These are phyloP conservation scores for Emiliania huxleyi DNA, from an alignment of 78 protist genomes.

Conservation along the genomic window DNA sequence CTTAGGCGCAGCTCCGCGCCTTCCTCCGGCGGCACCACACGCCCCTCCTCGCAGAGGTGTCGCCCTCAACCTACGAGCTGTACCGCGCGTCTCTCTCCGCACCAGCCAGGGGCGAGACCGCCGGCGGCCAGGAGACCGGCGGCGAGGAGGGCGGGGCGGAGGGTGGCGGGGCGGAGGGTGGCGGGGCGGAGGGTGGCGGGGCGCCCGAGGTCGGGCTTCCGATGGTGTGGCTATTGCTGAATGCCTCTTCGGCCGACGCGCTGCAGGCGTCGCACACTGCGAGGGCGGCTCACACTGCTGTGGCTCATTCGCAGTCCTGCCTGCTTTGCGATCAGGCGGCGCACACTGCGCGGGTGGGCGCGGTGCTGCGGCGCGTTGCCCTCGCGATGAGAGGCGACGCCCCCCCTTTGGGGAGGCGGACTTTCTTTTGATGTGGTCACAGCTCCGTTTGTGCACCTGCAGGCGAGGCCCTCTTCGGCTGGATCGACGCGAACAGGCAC, in stretches of 20 bases:
- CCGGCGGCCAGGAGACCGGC: too few species aligned
- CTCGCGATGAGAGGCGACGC: not conserved
- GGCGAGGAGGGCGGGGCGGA: too few species aligned
- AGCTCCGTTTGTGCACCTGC: too few species aligned
- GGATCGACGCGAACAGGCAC: not conserved
- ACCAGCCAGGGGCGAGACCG: too few species aligned
- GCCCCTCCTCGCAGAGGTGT: not conserved
- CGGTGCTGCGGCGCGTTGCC: not conserved
- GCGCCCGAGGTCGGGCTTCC: too few species aligned
- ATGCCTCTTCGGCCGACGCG: not conserved
- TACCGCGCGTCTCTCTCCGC: too few species aligned
- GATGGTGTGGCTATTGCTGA: not conserved
- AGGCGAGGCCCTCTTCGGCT: not conserved
- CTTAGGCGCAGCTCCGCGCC: too few species aligned
- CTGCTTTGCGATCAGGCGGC: too few species aligned
- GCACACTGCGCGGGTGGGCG: not conserved
- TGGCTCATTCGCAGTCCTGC: too few species aligned
- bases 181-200: not conserved
- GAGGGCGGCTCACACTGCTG: too few species aligned
- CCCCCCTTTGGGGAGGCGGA: too few species aligned
- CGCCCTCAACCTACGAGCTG: not conserved
- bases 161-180: not conserved
- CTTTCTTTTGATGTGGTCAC: too few species aligned
- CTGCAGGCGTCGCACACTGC: not conserved
- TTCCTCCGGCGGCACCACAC: not conserved